A percentile compares a stretch with the other conserved stretches of the same genome.
Evolutionary conservation across 2,329 filamentous ascomycete species (phyloP).

Genomic region (Exutisphaerella laricina): DNA sequence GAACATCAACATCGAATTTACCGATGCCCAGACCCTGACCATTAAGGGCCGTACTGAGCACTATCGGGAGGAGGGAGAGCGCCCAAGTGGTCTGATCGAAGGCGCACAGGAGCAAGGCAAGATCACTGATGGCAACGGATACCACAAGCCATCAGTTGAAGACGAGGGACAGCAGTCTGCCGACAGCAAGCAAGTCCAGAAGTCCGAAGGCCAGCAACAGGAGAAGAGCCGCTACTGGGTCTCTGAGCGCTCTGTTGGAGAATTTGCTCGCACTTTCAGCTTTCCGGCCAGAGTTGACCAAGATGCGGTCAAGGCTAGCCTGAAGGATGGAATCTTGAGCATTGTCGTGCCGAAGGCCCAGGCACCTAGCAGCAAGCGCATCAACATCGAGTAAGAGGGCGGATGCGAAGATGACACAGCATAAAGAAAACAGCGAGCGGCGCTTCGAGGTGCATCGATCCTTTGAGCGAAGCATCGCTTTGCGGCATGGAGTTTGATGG

Average conservation of each 20-base stretch:
- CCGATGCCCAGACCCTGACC: slow-evolving; percentile 65
- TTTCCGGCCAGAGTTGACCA: slow-evolving; percentile 56
- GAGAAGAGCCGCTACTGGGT: slow-evolving; percentile 60
- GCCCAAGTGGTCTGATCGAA: slow-evolving; percentile 44
- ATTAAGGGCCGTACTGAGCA: slow-evolving; percentile 66
- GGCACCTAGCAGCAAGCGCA: slow-evolving; percentile 46
- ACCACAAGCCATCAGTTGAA: slow-evolving; percentile 60
- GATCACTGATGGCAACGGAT: slow-evolving; percentile 33
- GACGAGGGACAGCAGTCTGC: slow-evolving; percentile 45
- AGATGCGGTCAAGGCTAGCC: slow-evolving; percentile 54
- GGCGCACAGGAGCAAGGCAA: slow-evolving; percentile 21
- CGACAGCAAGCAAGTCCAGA: slow-evolving; percentile 17
- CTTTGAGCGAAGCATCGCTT: not conserved
- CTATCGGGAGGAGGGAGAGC: slow-evolving; percentile 51
- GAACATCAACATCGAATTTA: slow-evolving; percentile 72
- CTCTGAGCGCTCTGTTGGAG: slow-evolving; percentile 53
- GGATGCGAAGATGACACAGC: not conserved
- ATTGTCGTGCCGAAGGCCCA: slow-evolving; percentile 54
- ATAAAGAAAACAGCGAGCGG: not conserved
- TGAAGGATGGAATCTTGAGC: slow-evolving; percentile 56
- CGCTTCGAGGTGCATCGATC: slow-evolving; percentile 4
- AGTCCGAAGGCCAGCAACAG: slow-evolving; percentile 31
- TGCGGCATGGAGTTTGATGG: not conserved
- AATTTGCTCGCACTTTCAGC: slow-evolving; percentile 55
- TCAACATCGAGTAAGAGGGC: slow-evolving; percentile 50